Conservation (phyloP, 2,329 filamentous ascomycete genomes). For the Penicillium sp. region DNA sequence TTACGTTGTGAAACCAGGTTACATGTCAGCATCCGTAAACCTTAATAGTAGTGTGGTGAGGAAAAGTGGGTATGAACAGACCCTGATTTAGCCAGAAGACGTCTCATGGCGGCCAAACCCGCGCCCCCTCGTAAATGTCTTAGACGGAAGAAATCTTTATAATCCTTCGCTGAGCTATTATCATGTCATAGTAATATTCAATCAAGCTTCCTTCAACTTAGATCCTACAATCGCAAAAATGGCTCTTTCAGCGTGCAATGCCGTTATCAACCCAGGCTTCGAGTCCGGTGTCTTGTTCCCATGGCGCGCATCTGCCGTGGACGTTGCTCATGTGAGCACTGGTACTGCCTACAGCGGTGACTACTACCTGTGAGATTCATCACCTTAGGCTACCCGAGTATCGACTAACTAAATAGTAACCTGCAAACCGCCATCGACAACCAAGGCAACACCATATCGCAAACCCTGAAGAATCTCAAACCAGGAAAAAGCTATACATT, state of each 20-base stretch:
- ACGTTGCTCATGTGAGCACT: conserved; percentile 20
- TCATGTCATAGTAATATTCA: not conserved
- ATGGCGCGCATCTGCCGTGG: conserved; percentile 19
- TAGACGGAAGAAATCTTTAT: not conserved
- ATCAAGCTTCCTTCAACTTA: not conserved
- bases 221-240: conserved; percentile 1
- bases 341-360: conserved; percentile 19
- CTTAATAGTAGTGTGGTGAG: not conserved
- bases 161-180: not conserved
- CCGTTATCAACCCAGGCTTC: conserved; percentile 24
- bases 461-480: conserved; percentile 14
- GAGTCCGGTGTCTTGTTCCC: conserved; percentile 22
- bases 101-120: conserved; percentile 1
- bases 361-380: conserved; percentile 19
- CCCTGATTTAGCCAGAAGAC: not conserved
- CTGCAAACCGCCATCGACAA: conserved; percentile 22
- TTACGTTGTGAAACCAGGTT: not conserved
- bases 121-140: conserved; percentile 4
- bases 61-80: not conserved
- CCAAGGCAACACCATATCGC: conserved; percentile 21
- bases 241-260: conserved; percentile 20
- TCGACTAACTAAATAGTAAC: not conserved
- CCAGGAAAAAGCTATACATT: conserved; percentile 19
- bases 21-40: not conserved
- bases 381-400: not conserved